These are phyloP conservation scores for Brasilioporus rufonigricans DNA, from an alignment of 768 basidiomycete genomes.

Conservation along the genomic window DNA sequence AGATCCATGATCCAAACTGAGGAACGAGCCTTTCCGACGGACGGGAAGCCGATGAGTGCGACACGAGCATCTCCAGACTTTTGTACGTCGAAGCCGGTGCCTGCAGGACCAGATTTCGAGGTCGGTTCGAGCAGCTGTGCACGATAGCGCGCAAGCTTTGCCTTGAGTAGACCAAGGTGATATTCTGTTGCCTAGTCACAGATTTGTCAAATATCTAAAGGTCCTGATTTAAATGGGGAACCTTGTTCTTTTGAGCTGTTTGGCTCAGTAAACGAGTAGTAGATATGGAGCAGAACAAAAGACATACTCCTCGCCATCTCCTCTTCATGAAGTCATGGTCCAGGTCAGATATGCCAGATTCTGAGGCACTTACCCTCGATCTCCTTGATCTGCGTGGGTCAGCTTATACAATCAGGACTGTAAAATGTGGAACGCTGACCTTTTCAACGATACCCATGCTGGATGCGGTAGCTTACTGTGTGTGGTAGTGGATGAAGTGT, in stretches of 20 bases:
- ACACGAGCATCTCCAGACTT: slow-evolving; percentile 88
- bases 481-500: not conserved
- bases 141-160: slow-evolving; percentile 91
- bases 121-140: slow-evolving; percentile 93
- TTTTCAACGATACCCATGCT: slow-evolving; percentile 95
- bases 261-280: not conserved
- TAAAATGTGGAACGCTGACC: slow-evolving; percentile 38
- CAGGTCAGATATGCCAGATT: slow-evolving; percentile 6
- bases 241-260: slow-evolving; percentile 94
- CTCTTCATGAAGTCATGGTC: slow-evolving; percentile 45
- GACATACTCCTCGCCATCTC: slow-evolving; percentile 95
- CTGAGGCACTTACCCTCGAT: slow-evolving; percentile 75
- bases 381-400: slow-evolving; percentile 74
- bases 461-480: not conserved
- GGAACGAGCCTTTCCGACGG: slow-evolving; percentile 74
- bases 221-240: slow-evolving; percentile 22
- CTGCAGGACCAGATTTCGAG: slow-evolving; percentile 75
- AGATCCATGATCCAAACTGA: not conserved
- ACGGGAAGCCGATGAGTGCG: slow-evolving; percentile 93
- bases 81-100: slow-evolving; percentile 87
- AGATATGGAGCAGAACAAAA: not conserved
- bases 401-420: slow-evolving; percentile 3
- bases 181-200: slow-evolving; percentile 80
- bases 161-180: slow-evolving; percentile 90
- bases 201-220: slow-evolving; percentile 10